Evolutionary conservation across 2,329 filamentous ascomycete species (phyloP), one percentile per base, ranked within the genome.

Genomic region (Phaeosphaeria sp.): DNA sequence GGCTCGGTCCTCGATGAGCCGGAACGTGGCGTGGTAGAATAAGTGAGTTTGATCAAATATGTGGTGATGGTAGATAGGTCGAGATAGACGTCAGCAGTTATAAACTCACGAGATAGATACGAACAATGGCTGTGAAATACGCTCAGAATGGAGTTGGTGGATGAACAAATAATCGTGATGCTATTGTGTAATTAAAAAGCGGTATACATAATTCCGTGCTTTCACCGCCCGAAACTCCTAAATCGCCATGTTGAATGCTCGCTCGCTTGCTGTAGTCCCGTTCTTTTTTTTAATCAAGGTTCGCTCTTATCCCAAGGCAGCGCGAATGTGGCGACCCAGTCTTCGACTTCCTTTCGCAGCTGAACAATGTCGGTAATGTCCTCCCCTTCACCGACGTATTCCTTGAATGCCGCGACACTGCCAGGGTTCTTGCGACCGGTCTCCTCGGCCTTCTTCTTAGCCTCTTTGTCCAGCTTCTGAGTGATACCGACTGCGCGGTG

Each of bases 291-390:
- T 43, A n/a, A 51, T 17, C 22, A 18, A 39, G 9, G 74, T 49
- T 63, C 62, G 41, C 62, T 55, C 65, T 76, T 76, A 52, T 72
- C 70, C 77, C 77, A 79, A 1, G 77, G 77, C 22, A 79, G 63
- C 23, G 72, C 74, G 57, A 79, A 79, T 6, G 77, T 79, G 20
- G 75, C 74, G 15, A 78, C 77, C 77, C 77, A 79, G 49, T 78
- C 76, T 58, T 77, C 75, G 7, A 79, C 77, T 48, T 79, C 77
- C 52, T 74, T 72, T 48, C 77, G 65, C 30, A 79, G 60, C 56
- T 78, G 73, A 25, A 79, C 70, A 33, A 79, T 77, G 22, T 79
- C 77, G 5, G 73, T 77, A 46, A 78, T 71, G 17, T 79, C 75
- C 46, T 79, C 72, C 22, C 77, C 77, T 52, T 79, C 76, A 47